Evolutionary conservation across 2,329 filamentous ascomycete genomes (phyloP).

Genomic region (Hypoxylon sp.): DNA sequence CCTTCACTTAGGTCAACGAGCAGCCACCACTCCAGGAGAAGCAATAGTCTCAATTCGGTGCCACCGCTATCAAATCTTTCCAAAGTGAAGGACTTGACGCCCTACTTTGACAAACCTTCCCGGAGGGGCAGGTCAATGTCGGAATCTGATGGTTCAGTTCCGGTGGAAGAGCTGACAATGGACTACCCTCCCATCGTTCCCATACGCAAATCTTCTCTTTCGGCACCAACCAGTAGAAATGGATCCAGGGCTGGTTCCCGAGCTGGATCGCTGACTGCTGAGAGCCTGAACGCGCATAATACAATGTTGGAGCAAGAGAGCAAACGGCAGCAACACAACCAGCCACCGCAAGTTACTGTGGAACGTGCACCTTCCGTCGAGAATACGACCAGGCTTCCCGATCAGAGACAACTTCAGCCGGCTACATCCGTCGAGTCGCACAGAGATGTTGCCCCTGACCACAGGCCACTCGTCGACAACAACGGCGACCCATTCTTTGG

Average conservation of each 20-base stretch:
- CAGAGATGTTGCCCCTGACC: conserved; percentile 48
- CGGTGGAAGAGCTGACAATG: conserved; percentile 65
- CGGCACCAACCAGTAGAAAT: conserved; percentile 71
- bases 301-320: conserved; percentile 52
- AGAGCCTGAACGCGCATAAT: conserved; percentile 69
- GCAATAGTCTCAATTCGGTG: conserved; percentile 64
- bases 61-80: conserved; percentile 58
- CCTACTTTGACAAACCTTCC: conserved; percentile 57
- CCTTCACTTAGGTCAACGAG: conserved; percentile 72
- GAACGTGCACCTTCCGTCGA: conserved; percentile 47
- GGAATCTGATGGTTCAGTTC: conserved; percentile 59
- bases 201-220: conserved; percentile 69
- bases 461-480: conserved; percentile 59
- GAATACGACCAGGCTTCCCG: conserved; percentile 42
- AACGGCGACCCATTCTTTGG: conserved; percentile 66
- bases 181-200: conserved; percentile 71
- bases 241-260: conserved; percentile 49
- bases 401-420: conserved; percentile 49
- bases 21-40: conserved; percentile 66
- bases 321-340: conserved; percentile 33
- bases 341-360: conserved; percentile 46
- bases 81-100: conserved; percentile 57
- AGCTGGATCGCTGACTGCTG: conserved; percentile 65
- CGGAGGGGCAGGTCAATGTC: conserved; percentile 59
- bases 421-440: conserved; percentile 53